These are phyloP conservation scores for Fusarium bactridioides DNA, from an alignment of 2,329 filamentous ascomycete genomes.

Conservation along the genomic window DNA sequence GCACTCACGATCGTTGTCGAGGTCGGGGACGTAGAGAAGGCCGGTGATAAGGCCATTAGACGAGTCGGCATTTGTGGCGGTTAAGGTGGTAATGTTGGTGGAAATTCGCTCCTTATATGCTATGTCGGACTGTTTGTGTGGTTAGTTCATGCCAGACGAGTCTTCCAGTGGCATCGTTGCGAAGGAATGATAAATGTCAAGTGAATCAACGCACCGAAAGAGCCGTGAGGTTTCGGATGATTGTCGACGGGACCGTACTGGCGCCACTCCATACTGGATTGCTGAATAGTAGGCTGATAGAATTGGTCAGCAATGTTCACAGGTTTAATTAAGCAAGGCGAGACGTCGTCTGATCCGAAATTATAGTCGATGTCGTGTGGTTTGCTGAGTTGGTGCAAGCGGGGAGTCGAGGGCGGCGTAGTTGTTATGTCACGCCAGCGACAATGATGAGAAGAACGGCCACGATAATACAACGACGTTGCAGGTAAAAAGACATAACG, in stretches of 20 bases:
- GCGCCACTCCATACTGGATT: slow-evolving; percentile 64
- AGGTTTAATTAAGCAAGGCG: not conserved
- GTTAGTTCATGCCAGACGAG: slow-evolving; percentile 25
- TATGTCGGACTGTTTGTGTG: slow-evolving; percentile 51
- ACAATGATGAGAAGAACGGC: slow-evolving; percentile 9
- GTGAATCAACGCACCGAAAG: slow-evolving; percentile 56
- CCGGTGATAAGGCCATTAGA: slow-evolving; percentile 73
- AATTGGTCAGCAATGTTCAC: slow-evolving; percentile 26
- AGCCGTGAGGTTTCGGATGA: slow-evolving; percentile 65
- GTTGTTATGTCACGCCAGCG: slow-evolving; percentile 1
- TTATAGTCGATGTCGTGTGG: not conserved
- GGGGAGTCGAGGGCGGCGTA: slow-evolving; percentile 7
- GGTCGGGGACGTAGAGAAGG: slow-evolving; percentile 83
- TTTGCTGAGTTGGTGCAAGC: not conserved
- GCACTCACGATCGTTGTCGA: slow-evolving; percentile 68
- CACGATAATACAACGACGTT: slow-evolving; percentile 7
- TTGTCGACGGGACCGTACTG: slow-evolving; percentile 59
- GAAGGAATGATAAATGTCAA: not conserved
- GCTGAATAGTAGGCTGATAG: slow-evolving; percentile 64
- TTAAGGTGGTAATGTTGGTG: slow-evolving; percentile 77
- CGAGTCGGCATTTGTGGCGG: slow-evolving; percentile 68
- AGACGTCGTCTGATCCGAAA: not conserved
- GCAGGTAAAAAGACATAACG: slow-evolving; percentile 16
- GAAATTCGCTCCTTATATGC: slow-evolving; percentile 61
- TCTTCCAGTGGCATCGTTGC: not conserved